These are phyloP conservation scores for Pythium phragmiticola DNA, from an alignment of 352 stramenopile genomes.

Conservation along the genomic window DNA sequence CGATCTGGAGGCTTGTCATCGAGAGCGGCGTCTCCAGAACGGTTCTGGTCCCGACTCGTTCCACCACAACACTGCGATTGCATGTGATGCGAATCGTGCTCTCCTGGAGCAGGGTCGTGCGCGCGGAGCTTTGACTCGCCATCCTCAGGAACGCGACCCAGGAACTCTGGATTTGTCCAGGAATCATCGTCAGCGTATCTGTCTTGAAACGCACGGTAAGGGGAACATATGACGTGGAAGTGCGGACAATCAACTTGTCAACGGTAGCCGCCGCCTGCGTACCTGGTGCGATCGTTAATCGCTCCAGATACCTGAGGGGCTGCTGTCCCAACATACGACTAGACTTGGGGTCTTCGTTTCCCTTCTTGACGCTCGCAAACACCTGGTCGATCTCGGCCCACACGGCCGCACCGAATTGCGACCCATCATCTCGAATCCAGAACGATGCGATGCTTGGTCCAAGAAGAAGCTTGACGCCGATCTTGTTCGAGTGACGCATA, in stretches of 20 bases:
- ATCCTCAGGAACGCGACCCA: constrained; percentile 51
- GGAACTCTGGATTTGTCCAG: constrained; percentile 44
- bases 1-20: constrained; percentile 15
- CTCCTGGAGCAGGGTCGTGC: constrained; percentile 51
- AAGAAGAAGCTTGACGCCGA: constrained; percentile 56
- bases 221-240: constrained; percentile 36
- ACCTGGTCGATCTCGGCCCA: constrained; percentile 62
- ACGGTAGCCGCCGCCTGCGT: constrained; percentile 59
- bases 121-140: constrained; percentile 40
- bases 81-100: constrained; percentile 34
- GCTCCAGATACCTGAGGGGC: constrained; percentile 31
- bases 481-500: neutral
- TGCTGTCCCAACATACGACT: neutral
- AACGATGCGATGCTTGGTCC: constrained; percentile 61
- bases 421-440: constrained; percentile 31
- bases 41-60: neutral
- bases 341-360: constrained; percentile 26
- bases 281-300: constrained; percentile 36
- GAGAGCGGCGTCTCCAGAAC: constrained; percentile 10
- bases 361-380: constrained; percentile 54
- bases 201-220: constrained; percentile 46
- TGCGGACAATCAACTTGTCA: constrained; percentile 57
- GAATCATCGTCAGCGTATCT: constrained; percentile 32
- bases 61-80: constrained; percentile 11
- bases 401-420: neutral